Base-by-base conservation (phyloP, 345 rosid genomes). In the Gossypium arboreum region DNA sequence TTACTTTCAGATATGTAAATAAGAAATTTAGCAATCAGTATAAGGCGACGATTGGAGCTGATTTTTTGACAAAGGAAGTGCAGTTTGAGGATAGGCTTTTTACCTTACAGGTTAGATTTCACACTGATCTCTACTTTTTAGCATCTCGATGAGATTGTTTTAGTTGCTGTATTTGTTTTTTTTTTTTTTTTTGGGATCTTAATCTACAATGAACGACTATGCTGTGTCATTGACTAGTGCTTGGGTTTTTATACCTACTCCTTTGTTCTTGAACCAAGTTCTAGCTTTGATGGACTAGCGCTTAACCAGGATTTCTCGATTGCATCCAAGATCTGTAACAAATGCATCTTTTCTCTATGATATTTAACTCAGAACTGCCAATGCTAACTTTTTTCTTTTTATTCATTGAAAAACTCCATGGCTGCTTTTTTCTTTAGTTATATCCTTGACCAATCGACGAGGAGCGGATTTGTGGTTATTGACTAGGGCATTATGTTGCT, bases 1-100 rank as follows among this genome's bases (percentile, higher is more conserved):
- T 68, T 5, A 29, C 77, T 81, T 88, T 61, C 44, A 94, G 98
- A 86, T 94, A 90, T 83, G 99, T 95, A 78, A 95, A 95, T 83
- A 87, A 88, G 80, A 95, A 90, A 84, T 95, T 95, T 78, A 93
- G 97, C 78, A 93, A 91, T 80, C 98, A 95, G 80, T 95, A 95
- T 81, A 95, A 94, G 79, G 98, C 98, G 0, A 92, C 98, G 10
- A 94, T 94, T 16, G 98, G 98, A 41, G 98, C 95, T 17, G 98
- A 94, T 82, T 94, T 94, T 79, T 86, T 94, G 84, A 91, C 97
- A 12, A 94, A 94, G 83, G 98, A 94, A 84, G 97, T 94, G 13
- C 92, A 91, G 78, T 85, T 91, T 60, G 98, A 94, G 78, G 98
- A 94, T 84, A 89, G 97, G 34, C 89, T 93, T 82, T 93, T 95